phyloP scores from a whole-genome alignment of 2,329 filamentous ascomycete genomes.

The Colletotrichum sp. region DNA sequence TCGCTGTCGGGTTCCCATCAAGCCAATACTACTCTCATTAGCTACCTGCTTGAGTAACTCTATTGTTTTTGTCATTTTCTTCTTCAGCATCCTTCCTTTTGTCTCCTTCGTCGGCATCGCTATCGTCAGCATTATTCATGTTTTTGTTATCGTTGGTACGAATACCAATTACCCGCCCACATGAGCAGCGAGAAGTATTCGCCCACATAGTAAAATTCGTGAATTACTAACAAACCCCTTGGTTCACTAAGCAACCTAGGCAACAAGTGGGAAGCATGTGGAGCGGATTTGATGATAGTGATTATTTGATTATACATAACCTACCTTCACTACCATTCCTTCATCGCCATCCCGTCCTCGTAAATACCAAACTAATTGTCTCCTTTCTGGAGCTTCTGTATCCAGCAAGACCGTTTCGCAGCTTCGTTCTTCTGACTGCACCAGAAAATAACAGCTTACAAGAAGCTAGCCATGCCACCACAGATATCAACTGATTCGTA shows the following conservation, averaged over 20 bases:
- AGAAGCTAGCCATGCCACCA: background rate
- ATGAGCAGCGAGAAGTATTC: background rate
- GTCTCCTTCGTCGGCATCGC: background rate
- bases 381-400: background rate
- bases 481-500: background rate
- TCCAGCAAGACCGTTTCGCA: background rate
- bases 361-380: fast-evolving
- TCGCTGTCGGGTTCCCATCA: background rate
- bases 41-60: background rate
- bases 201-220: background rate
- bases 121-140: no score
- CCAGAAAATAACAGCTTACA: background rate
- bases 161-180: no score
- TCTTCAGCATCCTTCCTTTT: background rate
- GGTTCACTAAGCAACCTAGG: background rate
- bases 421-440: background rate
- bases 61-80: background rate
- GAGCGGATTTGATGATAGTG: background rate
- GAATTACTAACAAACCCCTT: background rate
- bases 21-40: background rate
- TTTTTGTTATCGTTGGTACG: no score
- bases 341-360: fast-evolving
- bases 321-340: fast-evolving
- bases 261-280: background rate
- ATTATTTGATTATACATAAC: background rate